Conservation (phyloP, 805 yeast genomes). For the Isabelozyma gotoi region DNA sequence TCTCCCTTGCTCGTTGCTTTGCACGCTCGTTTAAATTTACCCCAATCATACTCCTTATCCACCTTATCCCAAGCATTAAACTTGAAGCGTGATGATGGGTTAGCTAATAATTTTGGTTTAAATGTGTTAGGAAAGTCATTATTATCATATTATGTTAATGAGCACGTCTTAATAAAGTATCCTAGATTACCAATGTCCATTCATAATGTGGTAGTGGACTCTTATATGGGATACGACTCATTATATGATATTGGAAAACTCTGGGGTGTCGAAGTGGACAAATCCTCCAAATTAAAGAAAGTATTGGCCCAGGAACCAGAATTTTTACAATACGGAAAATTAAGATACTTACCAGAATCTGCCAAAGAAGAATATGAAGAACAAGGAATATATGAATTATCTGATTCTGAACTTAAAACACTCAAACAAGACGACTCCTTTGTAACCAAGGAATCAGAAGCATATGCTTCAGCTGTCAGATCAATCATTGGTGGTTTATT, state of each 20-base stretch:
- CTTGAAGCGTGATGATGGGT: conserved; percentile 45
- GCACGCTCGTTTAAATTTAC: conserved; percentile 72
- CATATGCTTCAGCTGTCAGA: conserved; percentile 72
- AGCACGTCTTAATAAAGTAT: conserved; percentile 68
- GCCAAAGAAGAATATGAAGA: conserved; percentile 32
- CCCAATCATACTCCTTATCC: conserved; percentile 54
- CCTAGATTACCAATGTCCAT: conserved; percentile 89
- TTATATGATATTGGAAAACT: conserved; percentile 63
- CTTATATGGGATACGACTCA: conserved; percentile 68
- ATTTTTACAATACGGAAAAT: conserved; percentile 66
- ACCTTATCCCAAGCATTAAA: conserved; percentile 82
- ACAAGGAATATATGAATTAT: conserved; percentile 51
- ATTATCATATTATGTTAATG: conserved; percentile 72
- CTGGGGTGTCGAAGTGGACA: conserved; percentile 91
- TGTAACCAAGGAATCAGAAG: conserved; percentile 39
- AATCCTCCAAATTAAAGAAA: conserved; percentile 60
- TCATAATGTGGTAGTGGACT: conserved; percentile 70
- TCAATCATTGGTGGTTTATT: conserved; percentile 82
- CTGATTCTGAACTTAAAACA: conserved; percentile 20
- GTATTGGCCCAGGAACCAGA: conserved; percentile 68
- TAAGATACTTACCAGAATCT: conserved; percentile 46
- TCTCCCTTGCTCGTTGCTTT: conserved; percentile 77
- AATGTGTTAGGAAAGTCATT: conserved; percentile 80
- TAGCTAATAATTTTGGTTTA: conserved; percentile 75
- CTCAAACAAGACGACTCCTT: conserved; percentile 15